Evolutionary conservation across 305 asterid genomes (phyloP), one percentile per base, ranked within the genome.

Genomic region (Fraxinus nigra): DNA sequence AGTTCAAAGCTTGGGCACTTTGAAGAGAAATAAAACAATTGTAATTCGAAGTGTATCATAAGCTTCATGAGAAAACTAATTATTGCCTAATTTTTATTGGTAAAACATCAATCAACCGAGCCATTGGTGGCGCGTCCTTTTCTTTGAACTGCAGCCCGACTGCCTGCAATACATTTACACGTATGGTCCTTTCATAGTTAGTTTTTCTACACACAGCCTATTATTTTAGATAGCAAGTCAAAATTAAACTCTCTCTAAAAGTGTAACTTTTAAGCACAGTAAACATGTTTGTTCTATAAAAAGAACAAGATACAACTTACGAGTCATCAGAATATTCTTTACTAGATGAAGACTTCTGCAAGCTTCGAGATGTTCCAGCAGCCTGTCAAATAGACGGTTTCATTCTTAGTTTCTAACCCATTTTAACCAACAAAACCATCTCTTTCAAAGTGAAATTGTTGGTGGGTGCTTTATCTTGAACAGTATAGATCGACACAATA

Each of bases 321-420:
- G 87, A 88, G 81, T 92, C 94, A 79, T 92, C 94, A 83, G 91
- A 89, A 72, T 87, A 85, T 59, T 89, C 94, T 89, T 87, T 89
- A 83, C 91, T 91, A 65, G 86, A 87, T 61, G 93, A 83, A 78
- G 97, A 90, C 87, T 83, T 89, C 81, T 88, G 97, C 84, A 85
- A 79, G 85, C 92, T 89, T 72, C 78, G 51, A 14, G 92, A 80
- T 70, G 88, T 80, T 79, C 88, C 90, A 76, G 90, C 86, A 85
- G 85, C 94, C 97, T 95, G 89, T 51, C 73, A 78, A 83, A 87
- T 46, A 77, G 72, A 79, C 81, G 86, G 82, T 75, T 37, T 78
- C 75, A 51, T 51, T n/a, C 8, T 1, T 51, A 16, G 61, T 51
- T 51, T 51, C 63, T 5, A 51, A n/a, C 63, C 63, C 63, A 51